phyloP scores from a whole-genome alignment of 2,329 filamentous ascomycete species.

The Nigrospora sphaerica region DNA sequence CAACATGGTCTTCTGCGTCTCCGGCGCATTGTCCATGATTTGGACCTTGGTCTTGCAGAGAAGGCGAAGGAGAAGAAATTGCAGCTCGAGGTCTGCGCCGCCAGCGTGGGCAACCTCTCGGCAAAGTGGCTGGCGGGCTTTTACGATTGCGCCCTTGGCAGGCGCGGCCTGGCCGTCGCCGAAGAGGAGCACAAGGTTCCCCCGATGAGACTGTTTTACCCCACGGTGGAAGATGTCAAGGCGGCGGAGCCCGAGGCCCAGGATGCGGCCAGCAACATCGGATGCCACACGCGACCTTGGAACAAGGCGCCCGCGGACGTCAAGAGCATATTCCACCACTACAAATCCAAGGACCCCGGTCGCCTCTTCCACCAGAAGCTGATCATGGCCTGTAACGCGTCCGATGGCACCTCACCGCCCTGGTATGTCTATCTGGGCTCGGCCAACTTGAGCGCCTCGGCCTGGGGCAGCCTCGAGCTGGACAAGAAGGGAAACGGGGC shows the following conservation, averaged over 20 bases:
- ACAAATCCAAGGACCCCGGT: slow-evolving; percentile 15
- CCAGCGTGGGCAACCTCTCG: slow-evolving; percentile 13
- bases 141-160: slow-evolving; percentile 12
- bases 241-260: slow-evolving; percentile 7
- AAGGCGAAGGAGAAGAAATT: slow-evolving; percentile 7
- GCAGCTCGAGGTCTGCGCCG: slow-evolving; percentile 13
- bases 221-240: slow-evolving; percentile 11
- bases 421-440: slow-evolving; percentile 18
- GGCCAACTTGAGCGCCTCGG: slow-evolving; percentile 14
- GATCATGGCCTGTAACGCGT: slow-evolving; percentile 12
- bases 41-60: slow-evolving; percentile 6
- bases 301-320: slow-evolving; percentile 7
- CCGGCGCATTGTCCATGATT: slow-evolving; percentile 6
- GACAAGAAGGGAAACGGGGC: slow-evolving; percentile 13
- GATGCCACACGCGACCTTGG: slow-evolving; percentile 15
- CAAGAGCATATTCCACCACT: slow-evolving; percentile 14
- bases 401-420: slow-evolving; percentile 2
- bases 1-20: slow-evolving; percentile 14
- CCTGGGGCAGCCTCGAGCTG: slow-evolving; percentile 13
- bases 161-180: slow-evolving; percentile 3
- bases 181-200: slow-evolving; percentile 5
- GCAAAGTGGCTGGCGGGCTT: slow-evolving; percentile 14
- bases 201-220: slow-evolving; percentile 13
- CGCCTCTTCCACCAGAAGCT: slow-evolving; percentile 16
- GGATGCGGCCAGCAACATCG: slow-evolving; percentile 12